A percentile compares a stretch with the other conserved stretches of the same genome.
phyloP scores from a whole-genome alignment of 306 rosid species.

The Erythrophleum fordii region DNA sequence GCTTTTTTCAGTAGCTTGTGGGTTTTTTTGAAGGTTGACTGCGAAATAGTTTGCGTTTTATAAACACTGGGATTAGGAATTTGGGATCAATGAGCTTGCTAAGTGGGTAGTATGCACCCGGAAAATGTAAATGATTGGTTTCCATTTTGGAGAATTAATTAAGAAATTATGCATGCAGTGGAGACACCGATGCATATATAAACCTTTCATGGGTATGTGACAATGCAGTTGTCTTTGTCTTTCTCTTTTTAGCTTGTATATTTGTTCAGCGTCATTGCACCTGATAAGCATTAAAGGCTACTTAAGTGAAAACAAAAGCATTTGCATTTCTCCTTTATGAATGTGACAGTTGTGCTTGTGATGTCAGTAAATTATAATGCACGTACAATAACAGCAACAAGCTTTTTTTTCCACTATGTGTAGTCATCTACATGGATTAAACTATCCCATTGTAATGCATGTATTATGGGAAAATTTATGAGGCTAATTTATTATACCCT shows the following conservation, averaged over 20 bases:
- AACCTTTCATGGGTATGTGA: neutral
- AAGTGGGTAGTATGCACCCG: neutral
- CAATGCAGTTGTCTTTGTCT: neutral
- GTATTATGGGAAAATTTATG: neutral
- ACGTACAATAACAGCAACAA: no score
- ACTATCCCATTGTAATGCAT: conserved; percentile 7
- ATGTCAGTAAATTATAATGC: neutral
- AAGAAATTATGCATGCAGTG: neutral
- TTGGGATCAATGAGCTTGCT: neutral
- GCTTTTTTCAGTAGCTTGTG: neutral
- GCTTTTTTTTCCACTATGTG: no score
- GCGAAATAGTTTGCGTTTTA: neutral
- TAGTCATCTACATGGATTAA: no score
- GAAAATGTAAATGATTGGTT: neutral
- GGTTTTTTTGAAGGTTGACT: neutral
- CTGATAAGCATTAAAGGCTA: neutral
- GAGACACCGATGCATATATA: neutral
- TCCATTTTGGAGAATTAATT: neutral
- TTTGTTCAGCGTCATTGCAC: neutral
- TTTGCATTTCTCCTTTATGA: neutral
- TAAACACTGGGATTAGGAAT: neutral
- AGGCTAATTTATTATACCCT: neutral
- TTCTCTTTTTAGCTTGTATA: neutral
- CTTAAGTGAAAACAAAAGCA: neutral
- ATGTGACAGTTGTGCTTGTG: neutral